Percentiles rank a stretch among this genome's conserved stretches.
Conservation (phyloP, 2,329 filamentous ascomycete species). For the Pseudocercospora macadamiae region DNA sequence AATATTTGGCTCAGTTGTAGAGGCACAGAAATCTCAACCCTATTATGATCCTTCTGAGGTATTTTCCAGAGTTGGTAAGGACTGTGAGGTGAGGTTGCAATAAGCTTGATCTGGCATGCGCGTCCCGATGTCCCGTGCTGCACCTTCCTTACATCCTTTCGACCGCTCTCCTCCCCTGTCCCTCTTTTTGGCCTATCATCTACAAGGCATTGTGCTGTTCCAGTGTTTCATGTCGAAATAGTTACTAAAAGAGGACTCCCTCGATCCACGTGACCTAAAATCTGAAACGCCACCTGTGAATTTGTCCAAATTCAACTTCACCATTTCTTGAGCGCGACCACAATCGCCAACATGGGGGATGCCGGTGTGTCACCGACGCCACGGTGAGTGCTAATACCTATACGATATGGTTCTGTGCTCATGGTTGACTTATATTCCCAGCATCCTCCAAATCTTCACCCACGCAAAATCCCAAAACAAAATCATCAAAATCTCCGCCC, state of each 20-base stretch:
- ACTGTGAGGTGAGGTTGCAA: not conserved
- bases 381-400: slow-evolving; percentile 4
- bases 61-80: too few species aligned
- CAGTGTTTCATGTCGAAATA: too few species aligned
- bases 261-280: not conserved
- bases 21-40: not conserved
- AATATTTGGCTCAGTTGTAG: not conserved
- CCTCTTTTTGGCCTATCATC: too few species aligned
- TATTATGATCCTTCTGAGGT: too few species aligned
- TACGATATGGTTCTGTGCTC: too few species aligned
- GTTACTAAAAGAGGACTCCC: too few species aligned
- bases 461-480: slow-evolving; percentile 55
- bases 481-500: slow-evolving; percentile 38
- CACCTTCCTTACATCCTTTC: not conserved
- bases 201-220: too few species aligned
- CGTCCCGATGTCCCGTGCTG: not conserved
- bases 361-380: not conserved
- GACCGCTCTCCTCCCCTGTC: too few species aligned
- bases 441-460: slow-evolving; percentile 55
- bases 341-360: not conserved
- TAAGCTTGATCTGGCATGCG: not conserved
- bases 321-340: too few species aligned
- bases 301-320: not conserved
- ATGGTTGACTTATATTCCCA: too few species aligned
- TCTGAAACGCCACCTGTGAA: not conserved